Base-by-base conservation (phyloP, 164 flowering plant species). In the Buxus sempervirens region DNA sequence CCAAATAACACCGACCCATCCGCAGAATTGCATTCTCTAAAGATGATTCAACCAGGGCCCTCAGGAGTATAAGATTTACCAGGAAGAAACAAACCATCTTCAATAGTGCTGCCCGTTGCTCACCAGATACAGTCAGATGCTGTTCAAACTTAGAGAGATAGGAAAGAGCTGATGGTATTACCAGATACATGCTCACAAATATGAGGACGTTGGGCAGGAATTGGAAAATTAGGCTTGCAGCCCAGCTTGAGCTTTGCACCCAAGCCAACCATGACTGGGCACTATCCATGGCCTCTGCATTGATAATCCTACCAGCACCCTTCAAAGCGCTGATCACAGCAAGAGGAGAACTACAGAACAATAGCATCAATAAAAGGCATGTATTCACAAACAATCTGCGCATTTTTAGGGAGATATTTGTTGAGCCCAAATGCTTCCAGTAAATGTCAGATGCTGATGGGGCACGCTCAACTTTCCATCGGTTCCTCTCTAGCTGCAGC, bases 81-180 rank as follows among this genome's bases (percentile, higher is more conserved):
- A 96, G 79, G 75, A 96, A 96, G 79, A 96, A 96, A 77, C 98
- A 93, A 64, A 96, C 93, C 99, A 96, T 87, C 79, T 96, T 96
- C 81, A 93, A 62, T 45, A 93, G 83, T 54, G 97, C 96, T 42
- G 99, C 98, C 75, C 96, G 82, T 67, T 96, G 99, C 84, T 96
- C 98, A 21, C 96, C 90, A 36, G 97, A 93, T 4, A 93, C 90
- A n/a, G 98, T 91, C 6, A 93, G 75, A 80, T 96, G 97, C 60
- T 89, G 73, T 67, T 96, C 99, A 67, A 91, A 93, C 74, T 88
- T 93, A 54, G 98, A 93, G 19, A 96, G 85, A 72, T 85, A 90
- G 0, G 92, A 96, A 70, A 96, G 97, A 66, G 76, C 95, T 0
- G 98, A 87, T 10, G 99, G 99, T 49, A 93, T 82, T 9, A 96